Percentiles rank a stretch among this genome's conserved stretches.
Evolutionary conservation across 176 grass and related monocot species (phyloP).

Genomic region (Panicum miliaceum): DNA sequence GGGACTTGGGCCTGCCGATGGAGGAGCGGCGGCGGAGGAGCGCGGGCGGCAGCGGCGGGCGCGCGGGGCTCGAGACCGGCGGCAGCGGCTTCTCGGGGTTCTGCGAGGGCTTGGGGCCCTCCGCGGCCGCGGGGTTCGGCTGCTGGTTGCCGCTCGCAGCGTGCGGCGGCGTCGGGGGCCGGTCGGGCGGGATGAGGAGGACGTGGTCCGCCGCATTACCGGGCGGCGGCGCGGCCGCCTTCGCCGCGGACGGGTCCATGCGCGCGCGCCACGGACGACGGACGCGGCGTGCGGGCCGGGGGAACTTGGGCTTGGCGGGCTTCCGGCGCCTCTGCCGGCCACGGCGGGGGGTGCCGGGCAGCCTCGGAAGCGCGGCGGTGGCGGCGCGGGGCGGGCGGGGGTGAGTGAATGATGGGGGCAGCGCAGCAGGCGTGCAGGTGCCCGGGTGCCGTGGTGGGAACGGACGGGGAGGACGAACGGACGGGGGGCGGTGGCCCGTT

Average conservation of each 20-base stretch:
- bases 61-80: background rate
- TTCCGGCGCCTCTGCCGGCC: no score
- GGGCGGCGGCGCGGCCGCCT: background rate
- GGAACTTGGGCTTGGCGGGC: background rate
- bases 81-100: conserved; percentile 37
- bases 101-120: conserved; percentile 16
- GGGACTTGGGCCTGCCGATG: conserved; percentile 70
- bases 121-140: background rate
- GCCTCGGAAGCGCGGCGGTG: background rate
- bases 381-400: background rate
- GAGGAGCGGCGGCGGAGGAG: conserved; percentile 70
- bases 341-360: background rate
- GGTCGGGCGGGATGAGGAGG: conserved; percentile 48
- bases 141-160: background rate
- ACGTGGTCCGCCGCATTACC: conserved; percentile 41
- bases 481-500: background rate
- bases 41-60: conserved; percentile 19
- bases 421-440: background rate
- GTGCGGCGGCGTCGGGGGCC: background rate
- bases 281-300: background rate
- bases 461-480: background rate
- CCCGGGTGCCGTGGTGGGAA: background rate
- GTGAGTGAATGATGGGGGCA: background rate
- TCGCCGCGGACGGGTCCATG: conserved; percentile 28
- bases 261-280: background rate